Conservation (phyloP, 192 early-diverging fungal species). For the Coemansia sp. region DNA sequence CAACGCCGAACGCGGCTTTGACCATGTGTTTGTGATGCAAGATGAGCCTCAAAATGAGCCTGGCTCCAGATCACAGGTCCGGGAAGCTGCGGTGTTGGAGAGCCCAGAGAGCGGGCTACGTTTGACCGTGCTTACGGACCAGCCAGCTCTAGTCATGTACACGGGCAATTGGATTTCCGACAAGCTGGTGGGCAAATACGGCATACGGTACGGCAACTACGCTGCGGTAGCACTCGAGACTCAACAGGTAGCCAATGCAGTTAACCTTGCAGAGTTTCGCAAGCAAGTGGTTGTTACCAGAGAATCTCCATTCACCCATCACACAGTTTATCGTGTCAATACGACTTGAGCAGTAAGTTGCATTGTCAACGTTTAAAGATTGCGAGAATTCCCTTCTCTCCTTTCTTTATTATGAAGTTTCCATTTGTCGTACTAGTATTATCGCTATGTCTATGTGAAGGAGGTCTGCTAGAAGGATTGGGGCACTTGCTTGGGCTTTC, state of each 20-base stretch:
- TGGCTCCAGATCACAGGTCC: slow-evolving; percentile 2
- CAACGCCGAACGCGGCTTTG: slow-evolving; percentile 64
- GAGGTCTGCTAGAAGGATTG: no score
- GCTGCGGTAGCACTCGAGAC: slow-evolving; percentile 72
- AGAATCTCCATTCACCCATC: slow-evolving; percentile 54
- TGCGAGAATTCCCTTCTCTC: no score
- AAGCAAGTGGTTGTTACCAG: slow-evolving; percentile 54
- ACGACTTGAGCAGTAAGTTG: no score
- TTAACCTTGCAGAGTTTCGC: slow-evolving; percentile 59
- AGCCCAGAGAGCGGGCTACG: slow-evolving; percentile 60
- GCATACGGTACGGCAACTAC: slow-evolving; percentile 52
- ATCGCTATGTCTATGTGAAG: no score
- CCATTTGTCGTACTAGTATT: no score
- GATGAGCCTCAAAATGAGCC: slow-evolving; percentile 12
- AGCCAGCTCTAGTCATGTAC: slow-evolving; percentile 80
- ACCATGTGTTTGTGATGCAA: slow-evolving; percentile 71
- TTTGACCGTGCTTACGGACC: slow-evolving; percentile 64
- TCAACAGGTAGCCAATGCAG: slow-evolving; percentile 60
- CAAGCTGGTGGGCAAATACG: slow-evolving; percentile 47
- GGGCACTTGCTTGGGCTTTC: no score
- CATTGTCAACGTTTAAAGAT: no score
- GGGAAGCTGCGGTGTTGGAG: slow-evolving; percentile 50
- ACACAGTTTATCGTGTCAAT: slow-evolving; percentile 53
- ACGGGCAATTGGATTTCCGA: slow-evolving; percentile 72
- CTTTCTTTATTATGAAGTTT: no score